A percentile compares a stretch with the other conserved stretches of the same genome.
Evolutionary conservation across 1,139 yeast genomes (phyloP).

Genomic region (Yamadazyma friedrichii): DNA sequence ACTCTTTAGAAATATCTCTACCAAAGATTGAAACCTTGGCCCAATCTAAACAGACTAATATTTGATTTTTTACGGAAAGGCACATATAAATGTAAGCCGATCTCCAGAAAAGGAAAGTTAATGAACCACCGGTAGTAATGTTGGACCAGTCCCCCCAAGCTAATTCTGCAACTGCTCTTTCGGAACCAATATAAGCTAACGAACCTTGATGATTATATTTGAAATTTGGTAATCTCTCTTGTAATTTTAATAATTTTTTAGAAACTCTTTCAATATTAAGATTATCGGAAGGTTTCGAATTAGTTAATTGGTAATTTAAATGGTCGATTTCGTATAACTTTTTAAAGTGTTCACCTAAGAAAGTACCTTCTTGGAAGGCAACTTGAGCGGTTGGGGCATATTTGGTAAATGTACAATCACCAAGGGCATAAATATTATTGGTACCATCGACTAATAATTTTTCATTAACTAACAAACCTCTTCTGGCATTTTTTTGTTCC

Average conservation of each 20-base stretch:
- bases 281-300: slow-evolving; percentile 25
- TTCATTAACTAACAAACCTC: slow-evolving; percentile 86
- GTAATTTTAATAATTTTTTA: slow-evolving; percentile 40
- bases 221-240: slow-evolving; percentile 55
- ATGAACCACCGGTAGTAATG: slow-evolving; percentile 77
- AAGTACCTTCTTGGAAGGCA: slow-evolving; percentile 91
- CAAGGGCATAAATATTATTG: slow-evolving; percentile 80
- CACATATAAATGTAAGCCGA: slow-evolving; percentile 92
- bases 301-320: slow-evolving; percentile 40
- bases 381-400: slow-evolving; percentile 97
- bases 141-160: slow-evolving; percentile 86
- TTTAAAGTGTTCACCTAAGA: slow-evolving; percentile 70
- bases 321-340: slow-evolving; percentile 68
- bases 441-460: slow-evolving; percentile 82
- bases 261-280: slow-evolving; percentile 40
- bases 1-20: slow-evolving; percentile 72
- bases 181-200: slow-evolving; percentile 82
- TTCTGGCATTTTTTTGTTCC: slow-evolving; percentile 82
- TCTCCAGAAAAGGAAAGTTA: slow-evolving; percentile 93
- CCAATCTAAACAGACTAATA: slow-evolving; percentile 87
- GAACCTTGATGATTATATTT: slow-evolving; percentile 70
- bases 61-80: slow-evolving; percentile 82
- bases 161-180: slow-evolving; percentile 90
- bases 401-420: slow-evolving; percentile 92
- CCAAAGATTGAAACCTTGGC: slow-evolving; percentile 82